Evolutionary conservation across 1,284 basidiomycete species (phyloP), one percentile per base, ranked within the genome.

Genomic region (Apiotrichum akiyoshidainum): DNA sequence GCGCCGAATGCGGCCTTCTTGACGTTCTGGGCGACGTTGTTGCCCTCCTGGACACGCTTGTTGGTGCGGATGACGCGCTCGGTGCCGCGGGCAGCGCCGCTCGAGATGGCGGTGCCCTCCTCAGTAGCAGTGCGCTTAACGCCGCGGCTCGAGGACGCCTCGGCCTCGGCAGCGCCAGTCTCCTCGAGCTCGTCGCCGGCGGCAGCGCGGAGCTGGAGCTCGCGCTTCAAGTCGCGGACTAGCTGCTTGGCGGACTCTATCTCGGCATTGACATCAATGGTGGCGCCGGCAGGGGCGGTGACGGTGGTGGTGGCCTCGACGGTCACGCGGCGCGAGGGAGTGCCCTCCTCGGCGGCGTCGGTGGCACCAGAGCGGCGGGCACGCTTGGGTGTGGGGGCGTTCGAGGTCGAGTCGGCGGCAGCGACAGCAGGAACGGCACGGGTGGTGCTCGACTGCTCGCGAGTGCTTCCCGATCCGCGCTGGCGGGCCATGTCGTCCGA

Each of bases 171-270:
- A n/a, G 52, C 60, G 37, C 72, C 71, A 44, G 68, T 68, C 26
- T 75, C 73, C 57, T 76, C 72, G 13, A 76, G 60, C 34, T 66
- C 67, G 57, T 76, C 71, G 21, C 75, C 77, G 2, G 70, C 72
- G 4, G 73, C 72, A 7, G 64, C 59, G 19, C 70, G 68, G 8
- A 72, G 66, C 46, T 67, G 64, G 10, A 76, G 56, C 55, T 76
- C 72, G 17, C 68, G 64, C 59, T 73, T 72, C 31, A 79, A 64
- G 52, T 78, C 70, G 53, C 70, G 62, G 22, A 79, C 77, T 13
- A 78, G 67, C 54, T 74, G 74, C 61, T 77, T 78, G 50, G 73
- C 68, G 10, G 67, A 66, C 45, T 70, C 65, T 40, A 79, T 77
- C 61, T 79, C 76, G 9, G 68, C 70, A 53, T 78, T 70, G 54